These are phyloP conservation scores for Coccinonectria pachysandricola DNA, from an alignment of 2,329 filamentous ascomycete species.

Conservation along the genomic window DNA sequence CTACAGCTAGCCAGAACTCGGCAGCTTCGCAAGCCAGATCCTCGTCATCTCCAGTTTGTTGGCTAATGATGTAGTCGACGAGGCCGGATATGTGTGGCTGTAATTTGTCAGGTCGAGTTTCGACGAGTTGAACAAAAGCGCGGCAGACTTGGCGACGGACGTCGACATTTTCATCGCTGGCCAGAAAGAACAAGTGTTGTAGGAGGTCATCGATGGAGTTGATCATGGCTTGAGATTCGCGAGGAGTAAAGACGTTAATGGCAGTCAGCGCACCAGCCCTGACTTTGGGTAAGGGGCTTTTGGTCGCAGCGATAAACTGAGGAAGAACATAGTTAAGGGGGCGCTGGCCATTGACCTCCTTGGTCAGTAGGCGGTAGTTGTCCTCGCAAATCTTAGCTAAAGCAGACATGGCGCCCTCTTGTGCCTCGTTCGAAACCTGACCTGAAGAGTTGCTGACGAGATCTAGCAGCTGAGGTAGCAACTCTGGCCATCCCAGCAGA, in stretches of 20 bases:
- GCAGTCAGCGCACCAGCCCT: slow-evolving; percentile 69
- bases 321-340: slow-evolving; percentile 84
- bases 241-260: slow-evolving; percentile 85
- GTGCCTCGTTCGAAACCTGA: slow-evolving; percentile 57
- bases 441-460: slow-evolving; percentile 66
- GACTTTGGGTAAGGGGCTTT: slow-evolving; percentile 65
- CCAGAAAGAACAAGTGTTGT: slow-evolving; percentile 70
- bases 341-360: slow-evolving; percentile 78
- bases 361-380: slow-evolving; percentile 76
- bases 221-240: slow-evolving; percentile 72
- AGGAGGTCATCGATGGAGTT: slow-evolving; percentile 73
- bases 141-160: slow-evolving; percentile 90
- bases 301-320: slow-evolving; percentile 79
- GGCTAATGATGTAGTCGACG: slow-evolving; percentile 84
- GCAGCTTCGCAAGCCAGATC: slow-evolving; percentile 89
- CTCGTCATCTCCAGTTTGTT: slow-evolving; percentile 80
- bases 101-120: slow-evolving; percentile 82
- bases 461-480: slow-evolving; percentile 72
- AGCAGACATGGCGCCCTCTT: slow-evolving; percentile 90
- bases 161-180: slow-evolving; percentile 66
- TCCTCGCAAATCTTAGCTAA: slow-evolving; percentile 96
- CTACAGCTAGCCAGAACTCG: slow-evolving; percentile 93
- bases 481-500: slow-evolving; percentile 80
- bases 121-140: slow-evolving; percentile 84
- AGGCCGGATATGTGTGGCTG: slow-evolving; percentile 77